Conservation (phyloP, 139 green algal species). For the Micractinium conductrix region DNA sequence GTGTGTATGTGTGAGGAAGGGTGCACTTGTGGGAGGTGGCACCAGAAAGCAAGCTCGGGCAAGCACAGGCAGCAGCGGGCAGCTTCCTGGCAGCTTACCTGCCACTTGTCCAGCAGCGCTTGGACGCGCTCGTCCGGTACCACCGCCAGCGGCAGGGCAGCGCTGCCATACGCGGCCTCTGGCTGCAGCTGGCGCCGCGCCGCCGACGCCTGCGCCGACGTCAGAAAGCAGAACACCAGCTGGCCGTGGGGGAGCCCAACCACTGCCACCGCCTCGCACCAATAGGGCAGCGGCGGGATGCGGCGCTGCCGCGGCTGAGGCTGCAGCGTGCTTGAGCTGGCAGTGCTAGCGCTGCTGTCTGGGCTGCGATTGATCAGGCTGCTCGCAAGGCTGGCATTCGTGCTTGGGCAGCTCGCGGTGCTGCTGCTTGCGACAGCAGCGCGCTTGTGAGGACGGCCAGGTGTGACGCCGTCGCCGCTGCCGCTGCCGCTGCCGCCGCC, state of each 20-base stretch:
- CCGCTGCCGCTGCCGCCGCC: background rate
- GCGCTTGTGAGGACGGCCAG: background rate
- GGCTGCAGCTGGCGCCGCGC: background rate
- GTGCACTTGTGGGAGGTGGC: too few relatives aligned
- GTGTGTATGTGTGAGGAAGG: too few relatives aligned
- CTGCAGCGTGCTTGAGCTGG: background rate
- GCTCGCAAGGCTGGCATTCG: too few relatives aligned
- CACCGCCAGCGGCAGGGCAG: conserved; percentile 6
- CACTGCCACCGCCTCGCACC: conserved; percentile 13
- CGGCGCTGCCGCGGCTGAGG: background rate
- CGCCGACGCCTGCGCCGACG: background rate
- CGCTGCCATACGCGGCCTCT: background rate
- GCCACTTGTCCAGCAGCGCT: background rate
- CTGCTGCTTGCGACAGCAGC: background rate
- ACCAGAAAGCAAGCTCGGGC: too few relatives aligned
- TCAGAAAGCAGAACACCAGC: conserved; percentile 33
- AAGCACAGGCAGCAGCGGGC: too few relatives aligned
- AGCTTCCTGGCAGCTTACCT: too few relatives aligned
- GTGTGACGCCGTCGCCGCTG: background rate
- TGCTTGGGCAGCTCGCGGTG: background rate
- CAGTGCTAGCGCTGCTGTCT: background rate
- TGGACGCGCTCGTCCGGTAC: background rate
- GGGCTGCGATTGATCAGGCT: background rate
- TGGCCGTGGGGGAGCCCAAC: background rate
- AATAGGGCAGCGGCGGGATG: conserved; percentile 26